phyloP scores from a whole-genome alignment of 768 basidiomycete species.

The Kwoniella pini region DNA sequence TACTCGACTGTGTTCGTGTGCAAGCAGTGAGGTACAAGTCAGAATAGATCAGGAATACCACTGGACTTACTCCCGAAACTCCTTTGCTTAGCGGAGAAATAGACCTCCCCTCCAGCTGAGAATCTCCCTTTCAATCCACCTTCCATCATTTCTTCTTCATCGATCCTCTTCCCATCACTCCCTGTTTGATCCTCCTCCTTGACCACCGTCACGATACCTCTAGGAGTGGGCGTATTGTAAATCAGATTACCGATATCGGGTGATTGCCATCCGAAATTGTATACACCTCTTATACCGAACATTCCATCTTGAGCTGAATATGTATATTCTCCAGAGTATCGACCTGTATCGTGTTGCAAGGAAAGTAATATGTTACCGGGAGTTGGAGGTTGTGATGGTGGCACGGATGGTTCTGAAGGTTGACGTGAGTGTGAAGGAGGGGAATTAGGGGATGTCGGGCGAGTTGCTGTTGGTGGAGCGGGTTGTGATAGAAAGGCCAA shows the following conservation, averaged over 20 bases:
- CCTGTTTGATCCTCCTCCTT: conserved; percentile 41
- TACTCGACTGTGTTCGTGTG: too few relatives aligned
- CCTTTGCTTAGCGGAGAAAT: conserved; percentile 87
- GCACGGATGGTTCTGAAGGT: conserved; percentile 50
- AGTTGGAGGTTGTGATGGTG: conserved; percentile 56
- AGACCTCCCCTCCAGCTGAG: conserved; percentile 88
- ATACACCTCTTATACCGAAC: conserved; percentile 82
- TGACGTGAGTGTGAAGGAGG: conserved; percentile 54
- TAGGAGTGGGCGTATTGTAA: not conserved
- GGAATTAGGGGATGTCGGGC: conserved; percentile 27
- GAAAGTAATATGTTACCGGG: conserved; percentile 67
- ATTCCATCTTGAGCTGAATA: conserved; percentile 93
- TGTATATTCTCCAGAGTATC: conserved; percentile 90
- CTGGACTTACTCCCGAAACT: conserved; percentile 77
- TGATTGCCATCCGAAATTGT: conserved; percentile 81
- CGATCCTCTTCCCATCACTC: conserved; percentile 74
- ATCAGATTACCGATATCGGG: conserved; percentile 22
- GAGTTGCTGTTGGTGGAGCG: conserved; percentile 55
- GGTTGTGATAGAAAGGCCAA: conserved; percentile 62
- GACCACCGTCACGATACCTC: not conserved
- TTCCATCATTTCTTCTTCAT: conserved; percentile 90
- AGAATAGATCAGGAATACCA: too few relatives aligned
- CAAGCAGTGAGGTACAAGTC: too few relatives aligned
- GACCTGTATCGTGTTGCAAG: conserved; percentile 87
- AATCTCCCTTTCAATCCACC: conserved; percentile 87